Evolutionary conservation across 75 land plant species (phyloP).

Genomic region (Pinus albicaulis): DNA sequence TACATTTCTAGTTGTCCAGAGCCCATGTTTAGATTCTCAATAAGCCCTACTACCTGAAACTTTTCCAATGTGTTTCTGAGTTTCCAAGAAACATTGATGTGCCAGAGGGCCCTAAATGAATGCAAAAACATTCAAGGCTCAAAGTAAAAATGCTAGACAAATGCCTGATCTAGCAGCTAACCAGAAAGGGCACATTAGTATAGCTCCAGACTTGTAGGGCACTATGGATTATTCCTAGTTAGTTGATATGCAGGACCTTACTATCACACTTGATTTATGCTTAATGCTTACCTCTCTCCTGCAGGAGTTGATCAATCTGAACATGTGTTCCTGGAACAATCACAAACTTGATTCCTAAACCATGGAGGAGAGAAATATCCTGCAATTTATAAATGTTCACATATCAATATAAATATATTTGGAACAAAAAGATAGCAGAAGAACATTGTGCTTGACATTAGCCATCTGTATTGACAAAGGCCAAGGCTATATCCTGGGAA

Average conservation of each 20-base stretch:
- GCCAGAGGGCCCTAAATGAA: neutral
- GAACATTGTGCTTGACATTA: neutral
- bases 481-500: neutral
- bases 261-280: neutral
- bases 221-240: neutral
- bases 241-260: neutral
- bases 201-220: neutral
- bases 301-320: constrained; percentile 82
- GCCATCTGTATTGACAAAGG: neutral
- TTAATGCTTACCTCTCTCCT: constrained; percentile 64
- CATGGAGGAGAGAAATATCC: constrained; percentile 96
- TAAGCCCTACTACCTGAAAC: neutral
- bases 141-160: neutral
- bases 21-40: neutral
- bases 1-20: neutral
- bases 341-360: constrained; percentile 86
- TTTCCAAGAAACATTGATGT: neutral
- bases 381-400: constrained; percentile 20
- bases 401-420: neutral
- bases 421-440: neutral
- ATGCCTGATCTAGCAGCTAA: neutral
- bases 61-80: neutral
- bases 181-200: neutral
- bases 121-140: neutral
- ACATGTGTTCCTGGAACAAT: constrained; percentile 92